These are phyloP conservation scores for Fusarium sp. DNA, from an alignment of 2,329 filamentous ascomycete genomes.

Conservation along the genomic window DNA sequence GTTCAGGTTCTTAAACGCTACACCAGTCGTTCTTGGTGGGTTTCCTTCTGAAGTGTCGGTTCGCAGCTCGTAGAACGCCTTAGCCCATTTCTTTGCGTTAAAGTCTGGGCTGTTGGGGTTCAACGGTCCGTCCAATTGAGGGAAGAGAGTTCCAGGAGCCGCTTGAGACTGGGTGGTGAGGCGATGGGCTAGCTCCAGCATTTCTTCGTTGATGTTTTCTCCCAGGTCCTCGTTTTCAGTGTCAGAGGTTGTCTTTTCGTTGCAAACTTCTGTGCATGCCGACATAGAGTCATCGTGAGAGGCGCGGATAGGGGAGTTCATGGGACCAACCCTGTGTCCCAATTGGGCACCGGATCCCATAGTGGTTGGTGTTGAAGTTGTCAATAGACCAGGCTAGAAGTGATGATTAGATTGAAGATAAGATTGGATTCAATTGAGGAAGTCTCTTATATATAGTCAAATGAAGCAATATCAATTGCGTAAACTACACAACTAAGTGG, in stretches of 20 bases:
- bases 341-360: constrained; percentile 27
- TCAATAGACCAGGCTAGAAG: not conserved
- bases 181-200: constrained; percentile 46
- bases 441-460: not conserved
- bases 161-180: constrained; percentile 44
- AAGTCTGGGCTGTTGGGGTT: constrained; percentile 56
- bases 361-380: not conserved
- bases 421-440: not conserved
- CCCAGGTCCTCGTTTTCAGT: constrained; percentile 6
- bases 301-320: not conserved
- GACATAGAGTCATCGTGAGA: constrained; percentile 20
- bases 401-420: not conserved
- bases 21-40: constrained; percentile 43
- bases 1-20: constrained; percentile 43
- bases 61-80: constrained; percentile 48
- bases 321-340: constrained; percentile 5
- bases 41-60: constrained; percentile 42
- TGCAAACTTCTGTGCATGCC: constrained; percentile 30
- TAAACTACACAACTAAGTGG: not conserved
- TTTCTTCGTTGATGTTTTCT: constrained; percentile 26
- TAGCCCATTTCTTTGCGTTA: constrained; percentile 58
- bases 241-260: constrained; percentile 29
- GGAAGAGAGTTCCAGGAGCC: constrained; percentile 44
- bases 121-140: constrained; percentile 44
- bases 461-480: not conserved